Conservation (phyloP, 2,329 filamentous ascomycete genomes). For the Fusarium oligoseptatum region DNA sequence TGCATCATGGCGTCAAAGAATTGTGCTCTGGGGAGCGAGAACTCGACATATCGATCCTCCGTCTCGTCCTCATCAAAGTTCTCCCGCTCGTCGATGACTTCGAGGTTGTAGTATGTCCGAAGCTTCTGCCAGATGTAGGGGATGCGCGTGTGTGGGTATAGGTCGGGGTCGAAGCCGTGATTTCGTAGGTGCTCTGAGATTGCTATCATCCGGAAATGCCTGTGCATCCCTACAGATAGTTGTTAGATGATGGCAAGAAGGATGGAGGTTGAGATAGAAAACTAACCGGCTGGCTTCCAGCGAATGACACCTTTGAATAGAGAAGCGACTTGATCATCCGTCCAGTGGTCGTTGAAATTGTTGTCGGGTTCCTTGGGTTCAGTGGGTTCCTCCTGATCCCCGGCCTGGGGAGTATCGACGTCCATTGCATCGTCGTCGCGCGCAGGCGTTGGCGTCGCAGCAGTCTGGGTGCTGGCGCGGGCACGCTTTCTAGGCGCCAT, state of each 20-base stretch:
- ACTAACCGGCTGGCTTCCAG: slow-evolving; percentile 92
- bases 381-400: slow-evolving; percentile 59
- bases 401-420: slow-evolving; percentile 66
- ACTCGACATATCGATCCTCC: slow-evolving; percentile 74
- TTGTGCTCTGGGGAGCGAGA: slow-evolving; percentile 67
- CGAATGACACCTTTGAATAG: slow-evolving; percentile 92
- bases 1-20: slow-evolving; percentile 63
- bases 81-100: slow-evolving; percentile 87
- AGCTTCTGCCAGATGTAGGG: slow-evolving; percentile 94
- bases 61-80: slow-evolving; percentile 72
- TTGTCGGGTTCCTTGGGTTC: slow-evolving; percentile 40
- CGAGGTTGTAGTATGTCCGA: slow-evolving; percentile 84
- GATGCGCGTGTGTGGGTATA: slow-evolving; percentile 84
- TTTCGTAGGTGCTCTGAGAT: slow-evolving; percentile 85
- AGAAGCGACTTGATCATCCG: slow-evolving; percentile 93
- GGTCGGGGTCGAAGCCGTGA: slow-evolving; percentile 80
- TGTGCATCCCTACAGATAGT: slow-evolving; percentile 80
- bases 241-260: slow-evolving; percentile 22
- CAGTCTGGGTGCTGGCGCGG: slow-evolving; percentile 65
- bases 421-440: slow-evolving; percentile 73
- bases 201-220: slow-evolving; percentile 91
- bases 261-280: neutral
- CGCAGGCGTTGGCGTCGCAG: slow-evolving; percentile 67
- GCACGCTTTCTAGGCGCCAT: slow-evolving; percentile 82
- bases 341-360: slow-evolving; percentile 80